These are phyloP conservation scores for Gossypium ekmanianum DNA, from an alignment of 345 rosid genomes.

Conservation along the genomic window DNA sequence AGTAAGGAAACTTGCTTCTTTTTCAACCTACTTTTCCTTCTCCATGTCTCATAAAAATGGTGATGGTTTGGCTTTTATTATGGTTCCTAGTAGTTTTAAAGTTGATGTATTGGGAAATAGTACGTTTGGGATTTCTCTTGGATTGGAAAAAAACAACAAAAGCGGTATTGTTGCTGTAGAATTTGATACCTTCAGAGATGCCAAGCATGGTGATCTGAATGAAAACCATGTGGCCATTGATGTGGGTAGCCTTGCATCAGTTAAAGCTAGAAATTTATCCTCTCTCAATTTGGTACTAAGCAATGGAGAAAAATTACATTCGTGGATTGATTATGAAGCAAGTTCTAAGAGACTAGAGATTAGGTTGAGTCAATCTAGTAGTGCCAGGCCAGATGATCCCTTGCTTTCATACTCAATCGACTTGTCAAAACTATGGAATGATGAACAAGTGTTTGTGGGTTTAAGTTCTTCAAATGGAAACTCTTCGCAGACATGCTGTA, in stretches of 20 bases:
- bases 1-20: constrained; percentile 42
- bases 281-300: constrained; percentile 32
- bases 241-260: constrained; percentile 46
- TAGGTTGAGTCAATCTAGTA: constrained; percentile 45
- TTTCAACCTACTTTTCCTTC: constrained; percentile 63
- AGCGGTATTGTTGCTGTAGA: constrained; percentile 42
- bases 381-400: constrained; percentile 41
- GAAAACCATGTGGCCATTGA: constrained; percentile 49
- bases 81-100: constrained; percentile 49
- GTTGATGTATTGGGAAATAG: constrained; percentile 31
- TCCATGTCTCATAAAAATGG: constrained; percentile 41
- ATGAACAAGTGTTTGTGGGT: constrained; percentile 50
- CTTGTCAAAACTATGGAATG: constrained; percentile 51
- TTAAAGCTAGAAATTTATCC: constrained; percentile 40
- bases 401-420: constrained; percentile 44
- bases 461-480: constrained; percentile 56
- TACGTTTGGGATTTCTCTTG: constrained; percentile 47
- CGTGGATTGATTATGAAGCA: constrained; percentile 69
- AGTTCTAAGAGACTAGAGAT: constrained; percentile 60
- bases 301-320: constrained; percentile 42
- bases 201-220: constrained; percentile 36
- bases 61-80: constrained; percentile 61
- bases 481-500: constrained; percentile 42
- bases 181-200: constrained; percentile 45
- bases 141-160: constrained; percentile 19